Conservation (phyloP, 495 filamentous ascomycete species). For the Aspergillus nanangensis region DNA sequence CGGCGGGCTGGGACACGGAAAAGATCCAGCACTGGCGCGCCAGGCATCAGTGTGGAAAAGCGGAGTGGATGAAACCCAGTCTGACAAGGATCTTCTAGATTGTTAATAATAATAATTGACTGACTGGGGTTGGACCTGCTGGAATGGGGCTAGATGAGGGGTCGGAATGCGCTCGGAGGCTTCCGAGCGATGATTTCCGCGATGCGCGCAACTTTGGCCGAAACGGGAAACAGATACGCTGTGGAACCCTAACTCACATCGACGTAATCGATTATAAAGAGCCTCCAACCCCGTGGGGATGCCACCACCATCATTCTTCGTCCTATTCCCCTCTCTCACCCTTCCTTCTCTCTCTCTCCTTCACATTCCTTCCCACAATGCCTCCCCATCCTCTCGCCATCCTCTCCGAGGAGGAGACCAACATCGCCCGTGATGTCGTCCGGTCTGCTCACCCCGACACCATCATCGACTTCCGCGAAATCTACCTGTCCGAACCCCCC, state of each 20-base stretch:
- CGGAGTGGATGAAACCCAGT: conserved; percentile 30
- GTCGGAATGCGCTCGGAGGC: no score
- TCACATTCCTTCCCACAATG: conserved; percentile 13
- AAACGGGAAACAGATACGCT: no score
- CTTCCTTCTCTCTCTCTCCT: neutral
- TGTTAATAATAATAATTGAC: neutral
- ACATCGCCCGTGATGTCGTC: conserved; percentile 43
- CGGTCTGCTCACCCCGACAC: conserved; percentile 33
- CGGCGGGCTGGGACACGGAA: conserved; percentile 29
- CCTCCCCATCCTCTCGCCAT: conserved; percentile 41
- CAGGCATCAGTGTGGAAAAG: conserved; percentile 13
- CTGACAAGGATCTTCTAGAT: conserved; percentile 23
- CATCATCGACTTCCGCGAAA: conserved; percentile 49
- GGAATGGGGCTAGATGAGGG: neutral
- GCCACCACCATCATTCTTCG: neutral
- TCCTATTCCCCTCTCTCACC: neutral
- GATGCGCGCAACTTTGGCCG: no score
- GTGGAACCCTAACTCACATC: no score
- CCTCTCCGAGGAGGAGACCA: conserved; percentile 44
- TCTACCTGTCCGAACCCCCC: conserved; percentile 47
- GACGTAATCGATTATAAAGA: no score
- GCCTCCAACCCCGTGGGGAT: neutral
- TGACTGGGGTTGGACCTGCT: neutral
- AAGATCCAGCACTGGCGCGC: conserved; percentile 23
- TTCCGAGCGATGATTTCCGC: no score